Evolutionary conservation across 148 eudicot species (phyloP).

Genomic region (Persicaria maculosa): DNA sequence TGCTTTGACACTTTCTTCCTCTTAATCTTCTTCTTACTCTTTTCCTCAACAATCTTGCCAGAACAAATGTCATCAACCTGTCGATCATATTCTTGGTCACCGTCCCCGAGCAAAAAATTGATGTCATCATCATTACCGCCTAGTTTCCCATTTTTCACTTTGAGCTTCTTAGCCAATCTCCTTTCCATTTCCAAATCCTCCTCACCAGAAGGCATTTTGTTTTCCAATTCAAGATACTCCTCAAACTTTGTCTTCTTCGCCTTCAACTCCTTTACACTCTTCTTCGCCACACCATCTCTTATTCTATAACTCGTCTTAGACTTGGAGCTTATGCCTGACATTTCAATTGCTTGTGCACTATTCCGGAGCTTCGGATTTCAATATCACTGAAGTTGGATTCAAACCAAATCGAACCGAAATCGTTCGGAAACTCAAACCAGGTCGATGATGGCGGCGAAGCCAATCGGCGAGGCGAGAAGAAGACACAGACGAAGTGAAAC

Average conservation of each 20-base stretch:
- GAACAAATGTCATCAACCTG: neutral
- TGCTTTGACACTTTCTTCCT: neutral
- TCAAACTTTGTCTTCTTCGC: constrained; percentile 62
- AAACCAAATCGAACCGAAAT: too few species aligned
- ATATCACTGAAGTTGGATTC: too few species aligned
- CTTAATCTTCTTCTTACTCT: neutral
- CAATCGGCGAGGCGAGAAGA: too few species aligned
- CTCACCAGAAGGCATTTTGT: constrained; percentile 28
- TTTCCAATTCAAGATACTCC: constrained; percentile 49
- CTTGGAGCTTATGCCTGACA: neutral
- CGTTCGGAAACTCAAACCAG: too few species aligned
- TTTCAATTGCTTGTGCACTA: neutral
- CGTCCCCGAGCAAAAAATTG: constrained; percentile 3
- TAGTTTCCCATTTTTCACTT: constrained; percentile 61
- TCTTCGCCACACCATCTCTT: neutral
- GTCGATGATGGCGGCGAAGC: too few species aligned
- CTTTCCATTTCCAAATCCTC: constrained; percentile 65
- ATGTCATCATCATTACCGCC: constrained; percentile 18
- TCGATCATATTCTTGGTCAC: constrained; percentile 11
- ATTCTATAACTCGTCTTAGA: neutral
- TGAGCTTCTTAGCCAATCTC: constrained; percentile 65
- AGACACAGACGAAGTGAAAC: too few species aligned
- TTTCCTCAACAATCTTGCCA: neutral
- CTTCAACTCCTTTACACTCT: constrained; percentile 5
- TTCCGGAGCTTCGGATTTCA: too few species aligned